Conservation (phyloP, 805 yeast species). For the Maudiozyma turicensis region DNA sequence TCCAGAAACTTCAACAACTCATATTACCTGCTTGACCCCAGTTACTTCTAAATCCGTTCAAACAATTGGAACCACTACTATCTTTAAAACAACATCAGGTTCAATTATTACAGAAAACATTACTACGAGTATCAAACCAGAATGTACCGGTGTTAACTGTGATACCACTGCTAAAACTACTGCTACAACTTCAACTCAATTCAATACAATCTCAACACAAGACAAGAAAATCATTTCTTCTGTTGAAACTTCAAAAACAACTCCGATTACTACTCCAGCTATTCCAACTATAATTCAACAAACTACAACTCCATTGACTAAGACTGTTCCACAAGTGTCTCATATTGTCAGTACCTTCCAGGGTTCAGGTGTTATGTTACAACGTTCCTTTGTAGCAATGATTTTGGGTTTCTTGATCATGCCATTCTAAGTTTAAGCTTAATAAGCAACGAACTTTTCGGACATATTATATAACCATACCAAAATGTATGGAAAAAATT, state of each 20-base stretch:
- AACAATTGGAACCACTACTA: no score
- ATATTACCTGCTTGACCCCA: background rate
- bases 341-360: background rate
- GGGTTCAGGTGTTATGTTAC: background rate
- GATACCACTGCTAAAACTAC: background rate
- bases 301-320: background rate
- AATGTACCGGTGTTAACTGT: background rate
- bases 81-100: background rate
- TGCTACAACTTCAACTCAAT: background rate
- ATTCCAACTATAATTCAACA: background rate
- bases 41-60: no score
- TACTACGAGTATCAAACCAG: background rate
- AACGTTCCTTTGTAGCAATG: background rate
- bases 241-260: background rate
- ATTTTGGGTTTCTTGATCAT: background rate
- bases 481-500: no score
- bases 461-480: no score
- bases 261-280: background rate
- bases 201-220: background rate
- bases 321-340: background rate
- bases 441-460: background rate
- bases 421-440: background rate
- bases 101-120: background rate
- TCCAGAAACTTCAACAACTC: background rate
- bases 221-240: background rate